Conservation (phyloP, 306 rosid genomes). For the Vigna trinervia region DNA sequence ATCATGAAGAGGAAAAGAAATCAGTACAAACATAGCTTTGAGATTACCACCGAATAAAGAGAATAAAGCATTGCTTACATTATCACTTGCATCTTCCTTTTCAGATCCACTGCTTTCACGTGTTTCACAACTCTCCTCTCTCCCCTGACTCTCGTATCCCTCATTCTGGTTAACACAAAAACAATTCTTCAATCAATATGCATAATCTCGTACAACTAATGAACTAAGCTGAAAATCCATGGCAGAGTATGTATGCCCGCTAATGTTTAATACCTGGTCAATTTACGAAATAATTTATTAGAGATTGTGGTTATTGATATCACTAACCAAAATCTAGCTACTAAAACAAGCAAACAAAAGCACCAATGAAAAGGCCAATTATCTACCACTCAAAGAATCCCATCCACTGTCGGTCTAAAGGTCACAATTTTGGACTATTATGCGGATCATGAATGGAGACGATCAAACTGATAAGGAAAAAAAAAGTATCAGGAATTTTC, state of each 20-base stretch:
- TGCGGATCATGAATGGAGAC: too few relatives aligned
- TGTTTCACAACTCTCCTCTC: conserved; percentile 51
- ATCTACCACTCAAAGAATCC: too few relatives aligned
- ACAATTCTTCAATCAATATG: conserved; percentile 7
- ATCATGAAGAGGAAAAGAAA: conserved; percentile 9
- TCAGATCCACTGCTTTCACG: conserved; percentile 51
- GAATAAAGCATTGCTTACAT: conserved; percentile 44
- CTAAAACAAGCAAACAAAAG: too few relatives aligned
- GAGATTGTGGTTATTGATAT: too few relatives aligned
- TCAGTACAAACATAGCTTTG: not conserved
- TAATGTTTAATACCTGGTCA: too few relatives aligned
- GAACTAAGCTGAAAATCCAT: conserved; percentile 8
- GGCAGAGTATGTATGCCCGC: not conserved
- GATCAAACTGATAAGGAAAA: too few relatives aligned
- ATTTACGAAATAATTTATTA: too few relatives aligned
- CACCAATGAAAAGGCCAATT: too few relatives aligned
- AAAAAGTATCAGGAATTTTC: too few relatives aligned
- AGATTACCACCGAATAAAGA: conserved; percentile 1
- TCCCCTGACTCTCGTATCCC: conserved; percentile 36
- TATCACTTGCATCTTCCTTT: conserved; percentile 42
- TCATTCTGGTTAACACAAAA: conserved; percentile 47
- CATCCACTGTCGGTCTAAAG: too few relatives aligned
- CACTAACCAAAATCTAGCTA: too few relatives aligned
- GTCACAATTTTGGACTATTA: too few relatives aligned
- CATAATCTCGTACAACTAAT: conserved; percentile 23